These are phyloP conservation scores for Cercospora nicotianae DNA, from an alignment of 2,329 filamentous ascomycete species.

Conservation along the genomic window DNA sequence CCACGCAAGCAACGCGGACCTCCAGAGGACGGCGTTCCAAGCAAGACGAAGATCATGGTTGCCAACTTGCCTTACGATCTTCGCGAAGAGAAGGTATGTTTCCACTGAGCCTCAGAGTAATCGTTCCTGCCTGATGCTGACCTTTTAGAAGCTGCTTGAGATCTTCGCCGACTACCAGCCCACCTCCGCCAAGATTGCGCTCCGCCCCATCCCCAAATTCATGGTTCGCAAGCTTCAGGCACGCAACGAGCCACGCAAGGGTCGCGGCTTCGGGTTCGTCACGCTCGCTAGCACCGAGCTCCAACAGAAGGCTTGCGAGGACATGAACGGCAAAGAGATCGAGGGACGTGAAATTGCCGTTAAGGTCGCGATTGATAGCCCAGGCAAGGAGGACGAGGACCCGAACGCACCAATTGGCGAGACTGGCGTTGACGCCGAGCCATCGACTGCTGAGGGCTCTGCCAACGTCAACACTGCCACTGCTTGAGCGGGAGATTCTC, in stretches of 20 bases:
- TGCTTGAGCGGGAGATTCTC: conserved; percentile 20
- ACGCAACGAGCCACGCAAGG: conserved; percentile 96
- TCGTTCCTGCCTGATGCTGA: conserved; percentile 31
- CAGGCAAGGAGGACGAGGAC: conserved; percentile 92
- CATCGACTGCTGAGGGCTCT: conserved; percentile 40
- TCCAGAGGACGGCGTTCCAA: conserved; percentile 93
- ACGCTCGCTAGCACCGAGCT: conserved; percentile 92
- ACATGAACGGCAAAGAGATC: conserved; percentile 99
- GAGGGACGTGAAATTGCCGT: conserved; percentile 98
- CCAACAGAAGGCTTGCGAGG: conserved; percentile 92
- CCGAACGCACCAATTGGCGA: conserved; percentile 48
- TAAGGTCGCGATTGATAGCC: conserved; percentile 99
- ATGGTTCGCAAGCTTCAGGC: conserved; percentile 99
- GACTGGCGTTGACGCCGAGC: conserved; percentile 33
- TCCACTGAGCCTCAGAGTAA: background rate
- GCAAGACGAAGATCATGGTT: conserved; percentile 99
- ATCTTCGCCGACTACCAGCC: conserved; percentile 92
- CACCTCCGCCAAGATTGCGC: conserved; percentile 94
- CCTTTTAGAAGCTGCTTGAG: conserved; percentile 75
- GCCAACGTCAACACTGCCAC: conserved; percentile 36
- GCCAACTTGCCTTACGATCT: conserved; percentile 98
- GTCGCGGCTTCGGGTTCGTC: conserved; percentile 97
- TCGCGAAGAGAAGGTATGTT: conserved; percentile 87
- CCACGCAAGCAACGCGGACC: conserved; percentile 83
- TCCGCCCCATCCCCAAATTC: conserved; percentile 96